Conservation (phyloP, 2,329 filamentous ascomycete species). For the Cladosporium velox region DNA sequence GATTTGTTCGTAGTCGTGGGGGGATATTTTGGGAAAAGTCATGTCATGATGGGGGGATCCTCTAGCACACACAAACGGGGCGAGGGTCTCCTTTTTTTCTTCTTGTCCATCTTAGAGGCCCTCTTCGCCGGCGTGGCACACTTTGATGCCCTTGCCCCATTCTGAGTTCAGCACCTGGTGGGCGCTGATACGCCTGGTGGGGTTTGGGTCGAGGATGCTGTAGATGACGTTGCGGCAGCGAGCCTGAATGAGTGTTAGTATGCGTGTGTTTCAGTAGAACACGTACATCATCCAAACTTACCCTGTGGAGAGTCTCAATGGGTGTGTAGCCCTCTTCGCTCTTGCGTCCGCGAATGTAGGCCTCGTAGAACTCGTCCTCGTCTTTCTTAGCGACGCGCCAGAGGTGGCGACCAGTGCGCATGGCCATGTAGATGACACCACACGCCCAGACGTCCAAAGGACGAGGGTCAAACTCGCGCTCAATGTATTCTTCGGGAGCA, state of each 20-base stretch:
- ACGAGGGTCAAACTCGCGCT: slow-evolving; percentile 93
- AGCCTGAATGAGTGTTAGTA: slow-evolving; percentile 59
- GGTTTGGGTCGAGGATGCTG: slow-evolving; percentile 94
- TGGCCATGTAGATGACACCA: slow-evolving; percentile 99
- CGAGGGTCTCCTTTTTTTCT: neutral
- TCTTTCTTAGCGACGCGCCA: slow-evolving; percentile 98
- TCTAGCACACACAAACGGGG: neutral
- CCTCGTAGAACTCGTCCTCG: slow-evolving; percentile 94
- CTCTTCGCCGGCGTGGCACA: slow-evolving; percentile 95
- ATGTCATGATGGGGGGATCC: neutral
- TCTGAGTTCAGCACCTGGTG: slow-evolving; percentile 97
- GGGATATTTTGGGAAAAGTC: neutral
- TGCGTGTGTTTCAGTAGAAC: neutral
- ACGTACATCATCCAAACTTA: slow-evolving; percentile 55
- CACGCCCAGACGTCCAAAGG: slow-evolving; percentile 99
- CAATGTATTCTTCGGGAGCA: slow-evolving; percentile 91
- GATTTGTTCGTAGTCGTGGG: slow-evolving; percentile 2
- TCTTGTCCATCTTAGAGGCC: slow-evolving; percentile 65
- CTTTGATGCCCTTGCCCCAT: slow-evolving; percentile 96
- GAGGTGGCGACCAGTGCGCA: slow-evolving; percentile 92
- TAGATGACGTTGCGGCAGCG: slow-evolving; percentile 99
- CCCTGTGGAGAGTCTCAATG: slow-evolving; percentile 91
- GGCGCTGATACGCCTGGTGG: slow-evolving; percentile 86
- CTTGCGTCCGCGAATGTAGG: slow-evolving; percentile 87
- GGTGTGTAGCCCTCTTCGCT: slow-evolving; percentile 95